These are phyloP conservation scores for Reutealis trisperma DNA, from an alignment of 345 rosid species.

Conservation along the genomic window DNA sequence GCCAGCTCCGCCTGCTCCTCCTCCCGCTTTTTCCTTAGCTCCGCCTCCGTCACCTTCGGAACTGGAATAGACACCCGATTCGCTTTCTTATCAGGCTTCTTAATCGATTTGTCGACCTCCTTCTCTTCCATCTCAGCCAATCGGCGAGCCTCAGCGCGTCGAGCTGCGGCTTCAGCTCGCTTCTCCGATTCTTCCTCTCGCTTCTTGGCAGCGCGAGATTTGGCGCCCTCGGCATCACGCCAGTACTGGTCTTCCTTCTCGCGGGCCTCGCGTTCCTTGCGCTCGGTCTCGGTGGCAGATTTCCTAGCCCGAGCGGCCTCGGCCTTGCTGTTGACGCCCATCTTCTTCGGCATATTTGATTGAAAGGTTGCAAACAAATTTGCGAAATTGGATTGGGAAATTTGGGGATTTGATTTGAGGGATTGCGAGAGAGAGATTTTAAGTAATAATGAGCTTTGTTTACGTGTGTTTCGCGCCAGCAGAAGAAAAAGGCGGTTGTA, in stretches of 20 bases:
- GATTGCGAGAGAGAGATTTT: background rate
- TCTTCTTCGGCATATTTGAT: slow-evolving; percentile 87
- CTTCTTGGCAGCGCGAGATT: slow-evolving; percentile 80
- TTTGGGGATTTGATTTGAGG: background rate
- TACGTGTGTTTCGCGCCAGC: background rate
- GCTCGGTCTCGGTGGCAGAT: slow-evolving; percentile 69
- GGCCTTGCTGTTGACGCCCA: slow-evolving; percentile 93
- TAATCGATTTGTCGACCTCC: slow-evolving; percentile 65
- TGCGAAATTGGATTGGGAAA: background rate
- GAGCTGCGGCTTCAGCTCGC: slow-evolving; percentile 71
- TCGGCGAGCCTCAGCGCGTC: slow-evolving; percentile 67
- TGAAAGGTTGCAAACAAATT: background rate
- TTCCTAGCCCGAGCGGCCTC: slow-evolving; percentile 84
- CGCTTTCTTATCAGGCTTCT: slow-evolving; percentile 86
- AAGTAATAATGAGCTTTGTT: too few species aligned
- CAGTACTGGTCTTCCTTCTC: slow-evolving; percentile 91
- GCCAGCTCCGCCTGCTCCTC: slow-evolving; percentile 71
- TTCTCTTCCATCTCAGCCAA: slow-evolving; percentile 84
- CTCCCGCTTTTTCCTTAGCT: slow-evolving; percentile 55
- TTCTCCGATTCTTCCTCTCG: slow-evolving; percentile 92
- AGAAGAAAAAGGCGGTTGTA: too few species aligned
- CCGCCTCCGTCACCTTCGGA: slow-evolving; percentile 87
- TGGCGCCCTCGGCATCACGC: slow-evolving; percentile 91
- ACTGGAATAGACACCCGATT: slow-evolving; percentile 71
- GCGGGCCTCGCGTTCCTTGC: slow-evolving; percentile 68